A percentile compares a stretch with the other conserved stretches of the same genome.
These are phyloP conservation scores for Globisporangium uncinulatum DNA, from an alignment of 352 stramenopile genomes.

Conservation along the genomic window DNA sequence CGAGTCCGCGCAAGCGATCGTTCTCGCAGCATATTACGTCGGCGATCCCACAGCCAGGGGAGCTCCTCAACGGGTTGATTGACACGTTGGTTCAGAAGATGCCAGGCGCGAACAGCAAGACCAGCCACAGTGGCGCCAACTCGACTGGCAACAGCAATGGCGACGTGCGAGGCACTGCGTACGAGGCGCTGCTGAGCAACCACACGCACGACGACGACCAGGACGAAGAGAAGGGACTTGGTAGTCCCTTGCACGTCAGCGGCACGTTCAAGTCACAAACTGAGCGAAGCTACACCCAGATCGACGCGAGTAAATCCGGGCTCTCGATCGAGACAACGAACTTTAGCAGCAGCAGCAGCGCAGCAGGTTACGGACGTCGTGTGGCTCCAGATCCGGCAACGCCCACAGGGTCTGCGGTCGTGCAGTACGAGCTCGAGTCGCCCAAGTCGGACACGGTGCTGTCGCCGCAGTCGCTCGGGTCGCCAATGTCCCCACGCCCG, in stretches of 20 bases:
- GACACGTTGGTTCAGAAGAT: constrained; percentile 67
- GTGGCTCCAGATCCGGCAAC: constrained; percentile 4
- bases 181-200: constrained; percentile 31
- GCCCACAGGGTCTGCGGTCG: background rate
- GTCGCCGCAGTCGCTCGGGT: constrained; percentile 53
- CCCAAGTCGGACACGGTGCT: constrained; percentile 51
- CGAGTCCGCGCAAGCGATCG: constrained; percentile 59
- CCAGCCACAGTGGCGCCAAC: constrained; percentile 10
- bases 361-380: constrained; percentile 4
- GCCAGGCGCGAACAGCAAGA: constrained; percentile 28
- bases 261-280: constrained; percentile 1
- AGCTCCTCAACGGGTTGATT: constrained; percentile 64
- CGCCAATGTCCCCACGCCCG: constrained; percentile 44
- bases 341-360: constrained; percentile 1
- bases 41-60: constrained; percentile 57
- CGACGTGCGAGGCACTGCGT: constrained; percentile 11
- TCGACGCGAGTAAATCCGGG: constrained; percentile 20
- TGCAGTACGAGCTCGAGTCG: constrained; percentile 27
- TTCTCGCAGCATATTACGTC: constrained; percentile 71
- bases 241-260: background rate
- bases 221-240: constrained; percentile 4
- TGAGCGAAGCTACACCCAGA: constrained; percentile 37
- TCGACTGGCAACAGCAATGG: background rate
- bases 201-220: constrained; percentile 2
- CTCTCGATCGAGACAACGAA: constrained; percentile 45